These are phyloP conservation scores for Fistulifera pelliculosa DNA, from an alignment of 108 stramenopile genomes.

Conservation along the genomic window DNA sequence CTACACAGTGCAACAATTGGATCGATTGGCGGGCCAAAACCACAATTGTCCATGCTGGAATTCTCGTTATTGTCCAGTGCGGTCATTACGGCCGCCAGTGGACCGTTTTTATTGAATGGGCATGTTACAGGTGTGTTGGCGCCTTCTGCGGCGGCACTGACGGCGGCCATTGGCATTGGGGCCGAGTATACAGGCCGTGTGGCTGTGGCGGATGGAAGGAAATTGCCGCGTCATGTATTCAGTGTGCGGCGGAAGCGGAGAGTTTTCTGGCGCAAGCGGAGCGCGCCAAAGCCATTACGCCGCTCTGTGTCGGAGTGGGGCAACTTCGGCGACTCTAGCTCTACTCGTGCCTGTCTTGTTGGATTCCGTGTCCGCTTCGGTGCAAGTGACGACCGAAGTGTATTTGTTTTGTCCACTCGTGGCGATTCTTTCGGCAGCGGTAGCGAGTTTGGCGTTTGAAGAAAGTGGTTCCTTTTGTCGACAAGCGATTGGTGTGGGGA, in stretches of 20 bases:
- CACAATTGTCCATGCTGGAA: constrained; percentile 58
- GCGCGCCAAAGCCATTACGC: constrained; percentile 80
- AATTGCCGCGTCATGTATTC: constrained; percentile 72
- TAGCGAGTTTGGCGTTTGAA: constrained; percentile 58
- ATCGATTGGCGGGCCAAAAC: constrained; percentile 47
- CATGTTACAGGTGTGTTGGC: constrained; percentile 65
- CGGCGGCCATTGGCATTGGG: constrained; percentile 75
- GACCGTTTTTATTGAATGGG: constrained; percentile 59
- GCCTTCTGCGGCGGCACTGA: constrained; percentile 38
- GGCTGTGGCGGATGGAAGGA: constrained; percentile 89
- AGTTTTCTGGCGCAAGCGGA: constrained; percentile 77
- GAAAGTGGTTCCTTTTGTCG: constrained; percentile 45
- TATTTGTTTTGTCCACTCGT: constrained; percentile 72
- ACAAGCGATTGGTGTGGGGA: constrained; percentile 73
- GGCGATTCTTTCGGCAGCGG: constrained; percentile 56
- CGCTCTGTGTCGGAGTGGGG: constrained; percentile 83
- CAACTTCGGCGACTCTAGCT: constrained; percentile 66
- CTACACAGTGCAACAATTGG: constrained; percentile 62
- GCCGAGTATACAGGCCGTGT: constrained; percentile 84
- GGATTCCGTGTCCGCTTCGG: constrained; percentile 23
- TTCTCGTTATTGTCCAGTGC: constrained; percentile 42
- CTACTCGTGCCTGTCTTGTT: constrained; percentile 68
- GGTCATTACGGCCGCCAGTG: constrained; percentile 43
- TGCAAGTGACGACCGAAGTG: constrained; percentile 47
- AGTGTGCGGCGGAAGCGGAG: constrained; percentile 87